Evolutionary conservation across 2,329 filamentous ascomycete species (phyloP).

Genomic region (Trichophyton benhamiae): DNA sequence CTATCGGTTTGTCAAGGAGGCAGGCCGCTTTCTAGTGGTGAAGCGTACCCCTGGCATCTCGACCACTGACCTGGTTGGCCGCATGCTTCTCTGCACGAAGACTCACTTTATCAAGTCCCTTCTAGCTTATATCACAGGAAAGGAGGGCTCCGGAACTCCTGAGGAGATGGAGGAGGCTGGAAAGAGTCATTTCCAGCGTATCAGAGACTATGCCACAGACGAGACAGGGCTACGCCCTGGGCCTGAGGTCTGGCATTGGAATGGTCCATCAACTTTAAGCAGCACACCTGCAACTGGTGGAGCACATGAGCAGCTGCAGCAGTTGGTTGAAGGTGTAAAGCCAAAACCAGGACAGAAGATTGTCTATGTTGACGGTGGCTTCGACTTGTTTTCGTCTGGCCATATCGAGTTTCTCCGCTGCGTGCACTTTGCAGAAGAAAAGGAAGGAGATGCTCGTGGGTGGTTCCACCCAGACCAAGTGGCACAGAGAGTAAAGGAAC

Average conservation of each 20-base stretch:
- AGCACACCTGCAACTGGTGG: conserved; percentile 29
- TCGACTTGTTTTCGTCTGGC: conserved; percentile 90
- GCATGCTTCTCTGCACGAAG: conserved; percentile 93
- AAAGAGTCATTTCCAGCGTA: conserved; percentile 59
- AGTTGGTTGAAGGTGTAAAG: conserved; percentile 57
- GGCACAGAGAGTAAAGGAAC: conserved; percentile 49
- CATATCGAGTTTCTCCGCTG: conserved; percentile 87
- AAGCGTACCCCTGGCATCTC: conserved; percentile 94
- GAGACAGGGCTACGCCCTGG: conserved; percentile 66
- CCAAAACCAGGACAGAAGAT: conserved; percentile 68
- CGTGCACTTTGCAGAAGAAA: conserved; percentile 62
- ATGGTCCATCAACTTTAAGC: conserved; percentile 37
- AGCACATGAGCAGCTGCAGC: conserved; percentile 48
- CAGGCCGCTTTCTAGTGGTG: conserved; percentile 87
- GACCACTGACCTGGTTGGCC: conserved; percentile 92
- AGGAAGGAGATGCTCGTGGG: conserved; percentile 51
- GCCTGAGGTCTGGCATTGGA: conserved; percentile 77
- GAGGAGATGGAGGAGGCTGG: conserved; percentile 55
- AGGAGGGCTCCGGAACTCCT: conserved; percentile 58
- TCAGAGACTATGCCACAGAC: conserved; percentile 78
- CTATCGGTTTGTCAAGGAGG: conserved; percentile 94
- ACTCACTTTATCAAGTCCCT: conserved; percentile 84
- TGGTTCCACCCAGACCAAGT: conserved; percentile 61
- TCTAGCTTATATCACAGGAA: conserved; percentile 52
- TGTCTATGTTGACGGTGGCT: conserved; percentile 92